These are phyloP conservation scores for Danielozyma ontarioensis DNA, from an alignment of 805 yeast species.

Conservation along the genomic window DNA sequence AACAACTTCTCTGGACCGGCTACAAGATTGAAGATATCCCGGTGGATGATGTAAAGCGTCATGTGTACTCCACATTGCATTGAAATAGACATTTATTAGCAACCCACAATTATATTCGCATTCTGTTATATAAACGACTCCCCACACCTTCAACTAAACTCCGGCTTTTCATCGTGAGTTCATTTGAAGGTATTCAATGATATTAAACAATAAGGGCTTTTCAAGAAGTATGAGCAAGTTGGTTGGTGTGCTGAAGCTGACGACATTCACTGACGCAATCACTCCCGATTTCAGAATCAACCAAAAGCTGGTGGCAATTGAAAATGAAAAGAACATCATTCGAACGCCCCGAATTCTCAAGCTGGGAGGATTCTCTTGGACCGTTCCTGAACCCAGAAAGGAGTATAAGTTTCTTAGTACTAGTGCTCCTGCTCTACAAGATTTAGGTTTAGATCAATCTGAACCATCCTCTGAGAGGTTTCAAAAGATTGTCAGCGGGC, in stretches of 20 bases:
- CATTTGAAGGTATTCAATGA: no score
- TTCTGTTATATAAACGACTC: no score
- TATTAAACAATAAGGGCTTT: no score
- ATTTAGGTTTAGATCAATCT: slow-evolving; percentile 47
- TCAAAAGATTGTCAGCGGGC: slow-evolving; percentile 59
- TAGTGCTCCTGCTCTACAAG: slow-evolving; percentile 55
- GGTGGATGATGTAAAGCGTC: slow-evolving; percentile 13
- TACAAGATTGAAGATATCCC: slow-evolving; percentile 19
- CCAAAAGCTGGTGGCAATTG: slow-evolving; percentile 19
- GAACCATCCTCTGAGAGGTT: slow-evolving; percentile 42
- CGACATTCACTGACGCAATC: slow-evolving; percentile 21
- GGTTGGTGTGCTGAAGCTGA: slow-evolving; percentile 24
- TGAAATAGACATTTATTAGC: not conserved
- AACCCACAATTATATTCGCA: no score
- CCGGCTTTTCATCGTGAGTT: no score
- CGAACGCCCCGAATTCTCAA: slow-evolving; percentile 34
- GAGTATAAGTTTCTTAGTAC: slow-evolving; percentile 51
- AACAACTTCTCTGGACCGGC: slow-evolving; percentile 28
- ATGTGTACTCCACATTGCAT: slow-evolving; percentile 8
- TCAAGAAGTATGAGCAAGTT: slow-evolving; percentile 14
- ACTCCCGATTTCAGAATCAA: slow-evolving; percentile 27
- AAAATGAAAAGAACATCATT: slow-evolving; percentile 24
- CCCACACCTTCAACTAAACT: no score
- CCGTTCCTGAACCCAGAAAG: slow-evolving; percentile 59
- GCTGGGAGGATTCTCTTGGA: slow-evolving; percentile 69